Base-by-base conservation (phyloP, 805 yeast species). In the Monosporozyma unispora region DNA sequence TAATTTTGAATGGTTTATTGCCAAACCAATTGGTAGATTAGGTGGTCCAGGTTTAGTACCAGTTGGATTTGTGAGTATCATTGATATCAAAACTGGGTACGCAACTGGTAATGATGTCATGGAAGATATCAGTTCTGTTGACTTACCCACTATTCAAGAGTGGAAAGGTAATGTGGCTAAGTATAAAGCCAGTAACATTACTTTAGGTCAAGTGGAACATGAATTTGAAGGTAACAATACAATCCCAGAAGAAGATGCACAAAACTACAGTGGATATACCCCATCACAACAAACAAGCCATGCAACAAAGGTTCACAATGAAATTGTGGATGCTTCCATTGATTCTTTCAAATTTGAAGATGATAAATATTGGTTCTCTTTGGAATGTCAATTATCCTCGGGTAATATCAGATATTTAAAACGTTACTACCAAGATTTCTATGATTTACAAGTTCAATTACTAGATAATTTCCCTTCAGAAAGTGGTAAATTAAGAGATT, bases 41-140 rank as follows among this genome's bases (percentile, higher is more conserved):
- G 98, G 99, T 23, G 99, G 97, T 0, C 98, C 98, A 0, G 99
- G 99, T 1, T 74, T 93, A 44, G 95, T 93, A 7, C 99, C 99
- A 0, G 90, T 87, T 4, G 79, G 87, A 18, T 93, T 86, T 60
- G 93, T 93, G 22, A 87, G 88, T 61, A 77, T 91, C 35, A 80
- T 91, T 39, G 96, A 93, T 65, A 76, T 89, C 51, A 72, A 80
- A 22, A 74, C 87, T 1, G 79, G 84, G 49, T 70, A 74, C 57
- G 73, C 84, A 49, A 72, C 84, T 46, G 76, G 74, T 25, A 72
- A 80, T 56, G 72, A 79, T 47, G 75, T 80, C 37, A 59, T 66
- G 56, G 80, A 74, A 39, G 84, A 82, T 43, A 83, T 93, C 40
- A 70, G 73, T 46, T 69, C 71, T 28, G 88, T 86, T 42, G 78